phyloP scores from a whole-genome alignment of 495 filamentous ascomycete genomes.

The Paragyromitra xinjiangensis region DNA sequence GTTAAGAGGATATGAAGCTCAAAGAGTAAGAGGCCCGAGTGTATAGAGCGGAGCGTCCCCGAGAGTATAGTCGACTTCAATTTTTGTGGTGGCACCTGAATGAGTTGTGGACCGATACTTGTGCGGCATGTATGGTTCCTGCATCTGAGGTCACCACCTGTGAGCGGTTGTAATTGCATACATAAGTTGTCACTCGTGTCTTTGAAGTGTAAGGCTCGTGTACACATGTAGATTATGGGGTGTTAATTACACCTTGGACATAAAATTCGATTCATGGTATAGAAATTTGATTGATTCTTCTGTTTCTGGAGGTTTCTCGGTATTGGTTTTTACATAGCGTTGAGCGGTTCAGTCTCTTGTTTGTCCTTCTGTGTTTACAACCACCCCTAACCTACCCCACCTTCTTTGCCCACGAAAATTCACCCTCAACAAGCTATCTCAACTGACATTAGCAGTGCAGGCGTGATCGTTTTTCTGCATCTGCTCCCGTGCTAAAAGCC shows the following conservation, averaged over 20 bases:
- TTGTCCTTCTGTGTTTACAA: not conserved
- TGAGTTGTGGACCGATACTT: too few species aligned
- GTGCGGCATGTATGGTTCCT: too few species aligned
- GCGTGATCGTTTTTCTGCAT: not conserved
- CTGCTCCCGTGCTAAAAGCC: not conserved
- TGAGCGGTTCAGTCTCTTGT: not conserved
- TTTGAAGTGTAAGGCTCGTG: too few species aligned
- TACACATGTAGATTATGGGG: not conserved
- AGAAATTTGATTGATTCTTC: slow-evolving; percentile 4
- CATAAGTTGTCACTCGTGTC: too few species aligned
- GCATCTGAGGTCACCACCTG: too few species aligned
- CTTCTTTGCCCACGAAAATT: not conserved
- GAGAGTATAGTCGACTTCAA: too few species aligned
- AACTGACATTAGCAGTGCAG: not conserved
- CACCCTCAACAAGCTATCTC: not conserved
- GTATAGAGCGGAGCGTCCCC: too few species aligned
- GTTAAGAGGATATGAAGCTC: too few species aligned
- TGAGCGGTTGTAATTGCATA: too few species aligned
- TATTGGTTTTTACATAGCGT: not conserved
- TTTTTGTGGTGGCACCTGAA: too few species aligned
- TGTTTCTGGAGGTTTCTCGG: not conserved
- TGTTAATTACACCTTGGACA: not conserved
- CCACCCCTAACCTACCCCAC: not conserved
- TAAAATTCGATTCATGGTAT: not conserved
- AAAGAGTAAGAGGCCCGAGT: too few species aligned